A percentile compares a stretch with the other conserved stretches of the same genome.
Conservation (phyloP, 2,329 filamentous ascomycete genomes). For the Alternaria burnsii region DNA sequence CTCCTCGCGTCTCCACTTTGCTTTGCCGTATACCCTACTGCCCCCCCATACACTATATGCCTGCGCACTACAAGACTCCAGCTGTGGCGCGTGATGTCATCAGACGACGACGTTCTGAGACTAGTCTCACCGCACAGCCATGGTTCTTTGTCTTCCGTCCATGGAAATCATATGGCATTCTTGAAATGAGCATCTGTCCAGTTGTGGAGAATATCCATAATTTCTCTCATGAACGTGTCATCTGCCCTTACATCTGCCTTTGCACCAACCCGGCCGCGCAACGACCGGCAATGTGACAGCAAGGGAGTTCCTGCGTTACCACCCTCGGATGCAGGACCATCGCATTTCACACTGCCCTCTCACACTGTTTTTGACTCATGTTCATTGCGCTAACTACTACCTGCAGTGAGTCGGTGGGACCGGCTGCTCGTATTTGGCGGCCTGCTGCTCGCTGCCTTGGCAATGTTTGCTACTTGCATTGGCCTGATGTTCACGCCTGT, state of each 20-base stretch:
- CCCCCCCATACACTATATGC: neutral
- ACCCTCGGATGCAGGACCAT: conserved; percentile 49
- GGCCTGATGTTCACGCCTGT: conserved; percentile 78
- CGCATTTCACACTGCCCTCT: conserved; percentile 43
- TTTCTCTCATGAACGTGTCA: conserved; percentile 32
- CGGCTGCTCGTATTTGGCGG: conserved; percentile 84
- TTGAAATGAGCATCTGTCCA: conserved; percentile 26
- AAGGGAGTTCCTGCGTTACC: conserved; percentile 56
- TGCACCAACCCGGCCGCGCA: conserved; percentile 34
- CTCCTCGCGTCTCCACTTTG: conserved; percentile 24
- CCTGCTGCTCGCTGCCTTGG: conserved; percentile 62
- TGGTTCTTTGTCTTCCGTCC: conserved; percentile 20
- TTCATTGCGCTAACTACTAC: conserved; percentile 43
- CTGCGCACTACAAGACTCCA: neutral
- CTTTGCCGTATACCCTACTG: conserved; percentile 16
- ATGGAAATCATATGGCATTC: conserved; percentile 31
- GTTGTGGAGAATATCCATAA: conserved; percentile 11
- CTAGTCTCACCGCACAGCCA: conserved; percentile 40
- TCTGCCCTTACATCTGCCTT: conserved; percentile 31
- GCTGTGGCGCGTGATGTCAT: conserved; percentile 39
- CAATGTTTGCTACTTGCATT: conserved; percentile 94
- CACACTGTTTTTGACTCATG: conserved; percentile 10
- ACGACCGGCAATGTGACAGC: conserved; percentile 37
- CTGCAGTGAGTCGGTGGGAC: conserved; percentile 94
- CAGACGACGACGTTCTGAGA: conserved; percentile 30